Percentiles rank a stretch among this genome's conserved stretches.
Evolutionary conservation across 768 basidiomycete species (phyloP).

Genomic region (Arthromyces matolae): DNA sequence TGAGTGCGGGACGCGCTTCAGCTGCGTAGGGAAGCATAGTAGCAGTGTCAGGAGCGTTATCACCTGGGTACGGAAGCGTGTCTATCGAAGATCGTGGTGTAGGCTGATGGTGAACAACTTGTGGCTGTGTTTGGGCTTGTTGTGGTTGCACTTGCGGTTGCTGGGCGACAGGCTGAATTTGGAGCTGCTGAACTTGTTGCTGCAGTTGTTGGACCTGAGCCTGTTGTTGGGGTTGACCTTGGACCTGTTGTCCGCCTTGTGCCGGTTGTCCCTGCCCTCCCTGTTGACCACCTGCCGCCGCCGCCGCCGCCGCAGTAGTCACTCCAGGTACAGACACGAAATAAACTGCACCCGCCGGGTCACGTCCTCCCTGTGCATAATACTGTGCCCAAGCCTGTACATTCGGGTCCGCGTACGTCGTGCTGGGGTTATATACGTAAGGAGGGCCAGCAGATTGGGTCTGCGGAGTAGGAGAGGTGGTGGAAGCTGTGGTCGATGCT

Average conservation of each 20-base stretch:
- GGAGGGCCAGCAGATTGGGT: slow-evolving; percentile 48
- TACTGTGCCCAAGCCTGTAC: slow-evolving; percentile 87
- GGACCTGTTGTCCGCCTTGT: slow-evolving; percentile 10
- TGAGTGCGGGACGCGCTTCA: background rate
- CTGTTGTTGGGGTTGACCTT: slow-evolving; percentile 14
- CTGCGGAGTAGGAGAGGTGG: slow-evolving; percentile 25
- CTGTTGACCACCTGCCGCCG: background rate
- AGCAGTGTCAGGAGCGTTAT: background rate
- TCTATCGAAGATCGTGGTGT: slow-evolving; percentile 4
- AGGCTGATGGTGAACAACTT: background rate
- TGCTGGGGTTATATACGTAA: slow-evolving; percentile 58
- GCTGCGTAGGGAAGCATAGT: background rate
- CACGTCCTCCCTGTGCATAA: slow-evolving; percentile 76
- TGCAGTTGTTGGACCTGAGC: slow-evolving; percentile 19
- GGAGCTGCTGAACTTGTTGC: slow-evolving; percentile 8
- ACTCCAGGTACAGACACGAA: slow-evolving; percentile 77
- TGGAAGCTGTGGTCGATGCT: slow-evolving; percentile 17
- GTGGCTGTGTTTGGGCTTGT: slow-evolving; percentile 5
- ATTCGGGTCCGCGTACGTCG: slow-evolving; percentile 72
- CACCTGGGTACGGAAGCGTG: slow-evolving; percentile 20
- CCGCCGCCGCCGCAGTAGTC: slow-evolving; percentile 35
- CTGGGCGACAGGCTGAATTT: slow-evolving; percentile 16
- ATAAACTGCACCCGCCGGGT: slow-evolving; percentile 73
- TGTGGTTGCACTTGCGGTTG: slow-evolving; percentile 5
- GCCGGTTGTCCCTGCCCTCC: slow-evolving; percentile 1